These are phyloP conservation scores for Gossypium aridum DNA, from an alignment of 441 rosid species.

Conservation along the genomic window DNA sequence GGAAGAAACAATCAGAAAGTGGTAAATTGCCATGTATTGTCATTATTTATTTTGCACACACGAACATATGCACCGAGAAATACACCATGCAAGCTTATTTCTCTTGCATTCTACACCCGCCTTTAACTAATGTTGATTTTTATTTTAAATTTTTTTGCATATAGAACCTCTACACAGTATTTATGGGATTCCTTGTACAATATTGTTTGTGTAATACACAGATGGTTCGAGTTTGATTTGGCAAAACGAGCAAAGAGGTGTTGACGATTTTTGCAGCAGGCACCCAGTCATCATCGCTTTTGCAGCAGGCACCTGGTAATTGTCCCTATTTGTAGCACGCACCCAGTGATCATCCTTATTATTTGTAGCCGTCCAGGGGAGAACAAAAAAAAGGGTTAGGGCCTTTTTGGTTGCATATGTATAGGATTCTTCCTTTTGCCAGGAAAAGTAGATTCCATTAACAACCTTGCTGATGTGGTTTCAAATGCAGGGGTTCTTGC, in stretches of 20 bases:
- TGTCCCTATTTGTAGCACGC: neutral
- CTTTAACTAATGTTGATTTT: neutral
- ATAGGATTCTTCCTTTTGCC: constrained; percentile 9
- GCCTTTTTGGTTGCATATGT: constrained; percentile 4
- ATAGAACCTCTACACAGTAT: neutral
- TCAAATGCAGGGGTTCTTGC: neutral
- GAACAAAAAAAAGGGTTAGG: neutral
- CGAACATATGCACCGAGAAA: neutral
- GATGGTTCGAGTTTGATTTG: constrained; percentile 37
- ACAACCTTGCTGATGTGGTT: constrained; percentile 4
- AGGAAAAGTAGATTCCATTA: constrained; percentile 3
- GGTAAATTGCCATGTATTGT: constrained; percentile 26
- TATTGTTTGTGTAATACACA: constrained; percentile 18
- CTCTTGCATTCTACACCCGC: neutral
- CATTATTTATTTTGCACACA: neutral
- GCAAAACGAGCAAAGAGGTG: neutral
- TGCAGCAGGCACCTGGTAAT: constrained; percentile 1
- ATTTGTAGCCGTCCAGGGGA: neutral
- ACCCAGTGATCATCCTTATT: neutral
- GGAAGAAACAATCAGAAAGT: constrained; percentile 48
- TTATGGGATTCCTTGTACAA: neutral
- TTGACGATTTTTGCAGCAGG: constrained; percentile 11
- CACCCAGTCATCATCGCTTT: constrained; percentile 8
- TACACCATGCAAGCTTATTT: neutral
- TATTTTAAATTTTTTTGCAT: neutral